A percentile compares a stretch with the other conserved stretches of the same genome.
Evolutionary conservation across 2,329 filamentous ascomycete genomes (phyloP).

Genomic region (Coniochaeta pulveracea): DNA sequence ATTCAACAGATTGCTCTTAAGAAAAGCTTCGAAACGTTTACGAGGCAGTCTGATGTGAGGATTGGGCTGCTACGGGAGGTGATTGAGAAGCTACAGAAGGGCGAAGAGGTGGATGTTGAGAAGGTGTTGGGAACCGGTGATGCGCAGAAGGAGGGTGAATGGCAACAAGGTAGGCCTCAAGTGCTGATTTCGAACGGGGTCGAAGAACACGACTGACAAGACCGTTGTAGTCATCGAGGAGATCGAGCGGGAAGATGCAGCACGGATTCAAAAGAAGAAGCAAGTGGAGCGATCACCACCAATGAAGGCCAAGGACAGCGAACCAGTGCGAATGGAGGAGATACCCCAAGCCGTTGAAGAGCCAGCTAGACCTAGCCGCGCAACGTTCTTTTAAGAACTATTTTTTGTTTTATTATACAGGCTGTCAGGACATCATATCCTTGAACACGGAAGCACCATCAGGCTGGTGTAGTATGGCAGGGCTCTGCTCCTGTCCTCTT

Average conservation of each 20-base stretch:
- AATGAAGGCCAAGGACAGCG: slow-evolving; percentile 6
- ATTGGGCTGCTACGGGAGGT: slow-evolving; percentile 68
- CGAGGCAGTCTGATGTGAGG: slow-evolving; percentile 66
- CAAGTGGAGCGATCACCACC: slow-evolving; percentile 18
- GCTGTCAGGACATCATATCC: slow-evolving; percentile 43
- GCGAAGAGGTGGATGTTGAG: slow-evolving; percentile 78
- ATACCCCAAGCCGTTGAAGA: slow-evolving; percentile 7
- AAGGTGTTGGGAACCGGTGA: slow-evolving; percentile 70
- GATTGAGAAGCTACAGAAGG: slow-evolving; percentile 55
- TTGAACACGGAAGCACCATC: slow-evolving; percentile 34
- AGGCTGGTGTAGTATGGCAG: slow-evolving; percentile 7
- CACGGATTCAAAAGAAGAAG: slow-evolving; percentile 33
- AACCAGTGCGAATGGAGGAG: slow-evolving; percentile 8
- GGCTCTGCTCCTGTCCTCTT: background rate
- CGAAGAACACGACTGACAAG: background rate
- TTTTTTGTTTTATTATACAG: slow-evolving; percentile 5
- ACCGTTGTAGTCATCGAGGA: slow-evolving; percentile 45
- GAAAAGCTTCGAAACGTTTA: slow-evolving; percentile 62
- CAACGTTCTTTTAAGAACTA: slow-evolving; percentile 37
- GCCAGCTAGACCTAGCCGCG: slow-evolving; percentile 18
- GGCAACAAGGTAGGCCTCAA: slow-evolving; percentile 64
- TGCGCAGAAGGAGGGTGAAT: slow-evolving; percentile 63
- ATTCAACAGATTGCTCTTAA: slow-evolving; percentile 82
- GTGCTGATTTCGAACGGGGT: background rate
- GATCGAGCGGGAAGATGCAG: slow-evolving; percentile 51